These are phyloP conservation scores for Diutina catenulata DNA, from an alignment of 1,139 yeast genomes.

Conservation along the genomic window DNA sequence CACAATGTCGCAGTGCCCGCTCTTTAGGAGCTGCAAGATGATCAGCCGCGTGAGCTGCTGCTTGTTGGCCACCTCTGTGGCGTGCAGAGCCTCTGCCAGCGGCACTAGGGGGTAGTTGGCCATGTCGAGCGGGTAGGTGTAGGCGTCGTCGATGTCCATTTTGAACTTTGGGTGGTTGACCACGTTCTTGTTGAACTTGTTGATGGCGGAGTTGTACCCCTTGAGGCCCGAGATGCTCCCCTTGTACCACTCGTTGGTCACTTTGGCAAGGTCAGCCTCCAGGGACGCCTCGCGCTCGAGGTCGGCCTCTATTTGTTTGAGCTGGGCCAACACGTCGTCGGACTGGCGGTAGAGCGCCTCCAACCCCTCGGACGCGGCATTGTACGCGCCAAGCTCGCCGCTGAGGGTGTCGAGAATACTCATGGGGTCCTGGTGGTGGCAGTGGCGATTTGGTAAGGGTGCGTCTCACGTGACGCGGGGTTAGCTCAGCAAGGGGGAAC, in stretches of 20 bases:
- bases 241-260: constrained; percentile 23
- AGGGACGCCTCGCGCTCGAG: constrained; percentile 10
- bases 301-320: constrained; percentile 18
- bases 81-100: neutral
- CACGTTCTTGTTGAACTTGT: constrained; percentile 26
- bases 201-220: constrained; percentile 25
- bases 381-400: constrained; percentile 17
- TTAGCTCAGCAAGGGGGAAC: too few species aligned
- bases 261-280: constrained; percentile 6
- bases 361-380: constrained; percentile 6
- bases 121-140: constrained; percentile 20
- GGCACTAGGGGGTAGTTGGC: neutral
- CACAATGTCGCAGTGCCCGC: constrained; percentile 30
- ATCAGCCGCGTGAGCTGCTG: constrained; percentile 29
- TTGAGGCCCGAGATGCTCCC: constrained; percentile 22
- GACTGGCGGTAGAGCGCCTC: constrained; percentile 15
- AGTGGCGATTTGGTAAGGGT: too few species aligned
- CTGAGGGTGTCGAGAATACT: constrained; percentile 19
- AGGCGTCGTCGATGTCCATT: constrained; percentile 32
- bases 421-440: too few species aligned
- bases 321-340: constrained; percentile 15
- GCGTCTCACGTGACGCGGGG: too few species aligned
- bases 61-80: constrained; percentile 18
- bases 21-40: constrained; percentile 28
- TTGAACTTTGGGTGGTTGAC: constrained; percentile 19